phyloP scores from a whole-genome alignment of 148 eudicot genomes.

The Vaccinium vitisidaea region DNA sequence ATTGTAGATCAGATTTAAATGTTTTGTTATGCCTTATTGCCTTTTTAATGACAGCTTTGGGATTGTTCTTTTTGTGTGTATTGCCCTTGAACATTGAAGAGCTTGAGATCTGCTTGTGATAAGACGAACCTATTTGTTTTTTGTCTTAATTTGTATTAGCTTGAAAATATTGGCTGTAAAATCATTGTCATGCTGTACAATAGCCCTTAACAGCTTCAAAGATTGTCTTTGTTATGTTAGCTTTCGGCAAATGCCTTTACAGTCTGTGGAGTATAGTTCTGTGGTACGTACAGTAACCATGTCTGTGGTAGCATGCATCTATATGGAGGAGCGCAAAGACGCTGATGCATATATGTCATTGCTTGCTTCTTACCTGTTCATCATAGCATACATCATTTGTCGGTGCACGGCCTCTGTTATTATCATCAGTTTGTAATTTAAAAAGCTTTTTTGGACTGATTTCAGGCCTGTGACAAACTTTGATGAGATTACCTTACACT shows the following conservation, averaged over 20 bases:
- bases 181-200: background rate
- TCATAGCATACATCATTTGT: background rate
- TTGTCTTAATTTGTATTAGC: background rate
- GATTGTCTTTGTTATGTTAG: background rate
- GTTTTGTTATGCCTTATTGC: background rate
- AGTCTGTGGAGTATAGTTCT: background rate
- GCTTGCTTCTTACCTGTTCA: background rate
- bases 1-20: background rate
- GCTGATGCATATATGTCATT: background rate
- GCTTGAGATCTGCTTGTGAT: background rate
- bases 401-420: background rate
- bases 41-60: background rate
- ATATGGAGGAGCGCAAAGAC: background rate
- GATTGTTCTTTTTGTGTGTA: background rate
- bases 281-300: background rate
- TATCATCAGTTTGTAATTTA: background rate
- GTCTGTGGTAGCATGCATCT: background rate
- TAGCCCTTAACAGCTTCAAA: background rate
- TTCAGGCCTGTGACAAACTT: constrained; percentile 74
- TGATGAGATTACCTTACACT: constrained; percentile 78
- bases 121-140: background rate
- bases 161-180: background rate
- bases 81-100: background rate
- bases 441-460: background rate
- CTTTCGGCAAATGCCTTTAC: background rate